phyloP scores from a whole-genome alignment of 768 basidiomycete genomes.

The Hericium alpestre region DNA sequence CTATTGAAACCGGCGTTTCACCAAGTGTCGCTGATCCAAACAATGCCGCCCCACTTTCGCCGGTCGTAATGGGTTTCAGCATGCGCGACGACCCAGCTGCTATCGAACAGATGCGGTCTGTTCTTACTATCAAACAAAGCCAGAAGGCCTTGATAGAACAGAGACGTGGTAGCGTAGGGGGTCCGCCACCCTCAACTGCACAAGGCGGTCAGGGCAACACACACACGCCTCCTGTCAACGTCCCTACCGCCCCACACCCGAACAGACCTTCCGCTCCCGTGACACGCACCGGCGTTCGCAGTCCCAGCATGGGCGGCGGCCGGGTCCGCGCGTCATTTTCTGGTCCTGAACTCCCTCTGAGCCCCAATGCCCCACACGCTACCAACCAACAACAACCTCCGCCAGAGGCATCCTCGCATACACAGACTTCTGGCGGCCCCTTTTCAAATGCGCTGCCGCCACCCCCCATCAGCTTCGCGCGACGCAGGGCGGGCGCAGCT shows the following conservation, averaged over 20 bases:
- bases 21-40: slow-evolving; percentile 20
- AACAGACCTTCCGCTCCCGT: slow-evolving; percentile 21
- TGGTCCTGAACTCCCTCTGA: slow-evolving; percentile 18
- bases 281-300: slow-evolving; percentile 19
- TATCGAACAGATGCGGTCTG: slow-evolving; percentile 53
- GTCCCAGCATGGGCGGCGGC: slow-evolving; percentile 14
- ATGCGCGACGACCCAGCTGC: slow-evolving; percentile 49
- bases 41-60: slow-evolving; percentile 44
- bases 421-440: background rate
- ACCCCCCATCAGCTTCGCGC: slow-evolving; percentile 68
- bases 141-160: slow-evolving; percentile 65
- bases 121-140: slow-evolving; percentile 55
- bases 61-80: slow-evolving; percentile 48
- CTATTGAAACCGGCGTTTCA: slow-evolving; percentile 41
- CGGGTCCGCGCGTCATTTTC: slow-evolving; percentile 10
- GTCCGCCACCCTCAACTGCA: slow-evolving; percentile 11
- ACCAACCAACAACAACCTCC: slow-evolving; percentile 19
- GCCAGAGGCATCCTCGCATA: slow-evolving; percentile 3
- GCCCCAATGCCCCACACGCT: slow-evolving; percentile 12
- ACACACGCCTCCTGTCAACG: slow-evolving; percentile 6
- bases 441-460: slow-evolving; percentile 44
- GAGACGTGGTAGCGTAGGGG: slow-evolving; percentile 49
- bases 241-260: slow-evolving; percentile 7
- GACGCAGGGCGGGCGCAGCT: slow-evolving; percentile 56
- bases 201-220: background rate